Conservation (phyloP, 164 flowering plant species). For the Magnolia officinalis region DNA sequence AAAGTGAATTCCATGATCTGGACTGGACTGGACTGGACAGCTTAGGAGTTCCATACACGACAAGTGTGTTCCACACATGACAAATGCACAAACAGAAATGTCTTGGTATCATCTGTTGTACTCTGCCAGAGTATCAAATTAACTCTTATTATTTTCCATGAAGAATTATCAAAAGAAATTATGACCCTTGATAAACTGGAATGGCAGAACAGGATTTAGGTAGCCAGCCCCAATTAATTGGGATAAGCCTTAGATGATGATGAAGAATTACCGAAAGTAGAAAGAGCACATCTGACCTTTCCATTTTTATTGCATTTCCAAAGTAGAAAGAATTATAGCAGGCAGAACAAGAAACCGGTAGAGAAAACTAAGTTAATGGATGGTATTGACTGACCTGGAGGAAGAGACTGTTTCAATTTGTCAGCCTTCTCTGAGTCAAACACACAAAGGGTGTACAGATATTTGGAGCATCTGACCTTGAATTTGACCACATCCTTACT, state of each 20-base stretch:
- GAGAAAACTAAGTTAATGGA: neutral
- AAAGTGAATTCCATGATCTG: too few species aligned
- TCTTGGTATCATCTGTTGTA: too few species aligned
- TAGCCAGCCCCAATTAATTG: neutral
- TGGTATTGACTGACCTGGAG: conserved; percentile 45
- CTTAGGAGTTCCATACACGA: too few species aligned
- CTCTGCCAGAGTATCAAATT: neutral
- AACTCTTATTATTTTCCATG: neutral
- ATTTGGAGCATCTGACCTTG: conserved; percentile 79
- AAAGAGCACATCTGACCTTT: neutral
- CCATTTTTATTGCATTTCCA: too few species aligned
- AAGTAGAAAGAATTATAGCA: too few species aligned
- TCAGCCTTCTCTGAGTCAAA: conserved; percentile 72
- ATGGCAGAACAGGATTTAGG: neutral
- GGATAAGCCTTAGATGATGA: neutral
- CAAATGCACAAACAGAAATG: too few species aligned
- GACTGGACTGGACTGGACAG: too few species aligned
- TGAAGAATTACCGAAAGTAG: neutral
- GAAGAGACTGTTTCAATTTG: conserved; percentile 88
- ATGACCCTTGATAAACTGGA: neutral
- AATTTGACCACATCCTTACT: conserved; percentile 81
- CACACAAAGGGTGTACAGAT: conserved; percentile 71
- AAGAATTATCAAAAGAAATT: too few species aligned
- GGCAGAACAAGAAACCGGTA: neutral
- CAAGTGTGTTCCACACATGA: too few species aligned